Evolutionary conservation across 225 moss, liverwort and hornwort genomes (phyloP).

Genomic region (Climacium dendroides): DNA sequence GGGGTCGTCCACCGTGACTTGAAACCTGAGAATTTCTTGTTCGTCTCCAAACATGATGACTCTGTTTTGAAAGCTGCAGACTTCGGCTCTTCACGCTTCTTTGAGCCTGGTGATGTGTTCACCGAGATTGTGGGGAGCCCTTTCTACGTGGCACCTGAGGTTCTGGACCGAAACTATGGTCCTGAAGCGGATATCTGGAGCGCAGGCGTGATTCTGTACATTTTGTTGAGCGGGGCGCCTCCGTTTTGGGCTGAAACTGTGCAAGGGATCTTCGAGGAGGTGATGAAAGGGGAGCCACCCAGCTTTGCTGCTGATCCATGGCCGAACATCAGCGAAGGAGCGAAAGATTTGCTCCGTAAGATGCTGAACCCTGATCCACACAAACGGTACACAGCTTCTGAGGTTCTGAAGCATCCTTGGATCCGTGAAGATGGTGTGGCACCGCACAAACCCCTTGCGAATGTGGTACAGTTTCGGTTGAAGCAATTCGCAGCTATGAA

Average conservation of each 20-base stretch:
- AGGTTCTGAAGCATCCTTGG: constrained; percentile 73
- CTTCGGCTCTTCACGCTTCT: constrained; percentile 28
- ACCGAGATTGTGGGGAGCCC: constrained; percentile 87
- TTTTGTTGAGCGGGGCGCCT: constrained; percentile 61
- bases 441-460: constrained; percentile 49
- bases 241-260: constrained; percentile 85
- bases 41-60: constrained; percentile 51
- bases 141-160: constrained; percentile 81
- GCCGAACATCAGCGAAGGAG: constrained; percentile 63
- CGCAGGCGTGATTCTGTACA: constrained; percentile 75
- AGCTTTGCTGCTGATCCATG: constrained; percentile 22
- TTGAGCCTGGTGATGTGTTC: constrained; percentile 58
- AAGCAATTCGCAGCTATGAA: constrained; percentile 93
- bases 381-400: constrained; percentile 39
- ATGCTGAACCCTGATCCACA: constrained; percentile 68
- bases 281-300: constrained; percentile 46
- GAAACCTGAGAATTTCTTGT: constrained; percentile 87
- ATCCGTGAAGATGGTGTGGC: constrained; percentile 60
- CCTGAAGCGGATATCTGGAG: constrained; percentile 88
- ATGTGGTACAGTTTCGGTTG: constrained; percentile 53
- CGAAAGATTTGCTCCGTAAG: constrained; percentile 54
- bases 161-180: constrained; percentile 65
- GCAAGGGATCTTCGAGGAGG: constrained; percentile 69
- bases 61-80: constrained; percentile 18
- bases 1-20: constrained; percentile 75